Evolutionary conservation across 306 rosid genomes (phyloP).

Genomic region (Oemleria cerasiformis): DNA sequence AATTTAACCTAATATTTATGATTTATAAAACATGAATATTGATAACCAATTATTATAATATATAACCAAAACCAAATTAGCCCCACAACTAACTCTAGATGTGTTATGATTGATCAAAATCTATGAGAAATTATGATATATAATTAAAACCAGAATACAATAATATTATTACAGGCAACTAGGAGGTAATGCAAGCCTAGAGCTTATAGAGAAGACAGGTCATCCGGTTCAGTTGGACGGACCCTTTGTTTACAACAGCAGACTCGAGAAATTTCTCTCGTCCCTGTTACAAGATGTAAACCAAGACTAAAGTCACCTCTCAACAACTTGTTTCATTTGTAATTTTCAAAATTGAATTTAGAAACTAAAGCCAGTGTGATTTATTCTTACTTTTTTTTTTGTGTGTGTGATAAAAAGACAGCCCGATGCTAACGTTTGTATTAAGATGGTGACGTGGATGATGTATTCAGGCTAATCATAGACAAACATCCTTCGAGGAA

Average conservation of each 20-base stretch:
- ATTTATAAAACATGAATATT: too few relatives aligned
- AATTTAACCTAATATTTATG: too few relatives aligned
- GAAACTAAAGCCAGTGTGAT: too few relatives aligned
- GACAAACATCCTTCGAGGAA: too few relatives aligned
- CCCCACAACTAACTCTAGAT: background rate
- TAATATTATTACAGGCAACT: conserved; percentile 11
- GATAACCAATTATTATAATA: too few relatives aligned
- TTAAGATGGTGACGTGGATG: too few relatives aligned
- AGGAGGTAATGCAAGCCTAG: conserved; percentile 11
- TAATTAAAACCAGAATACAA: background rate
- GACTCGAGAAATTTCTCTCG: conserved; percentile 22
- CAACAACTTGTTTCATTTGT: too few relatives aligned
- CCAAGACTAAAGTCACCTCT: background rate
- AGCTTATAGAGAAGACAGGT: conserved; percentile 30
- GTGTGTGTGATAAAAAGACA: too few relatives aligned
- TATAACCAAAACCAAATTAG: background rate
- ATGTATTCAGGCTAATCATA: too few relatives aligned
- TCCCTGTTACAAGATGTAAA: conserved; percentile 2
- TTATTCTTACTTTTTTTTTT: too few relatives aligned
- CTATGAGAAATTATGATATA: background rate
- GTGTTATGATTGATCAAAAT: background rate
- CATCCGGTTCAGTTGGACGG: conserved; percentile 23
- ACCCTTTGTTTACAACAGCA: conserved; percentile 18
- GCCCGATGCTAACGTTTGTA: too few relatives aligned
- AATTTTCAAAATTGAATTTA: too few relatives aligned